Evolutionary conservation across 2,329 filamentous ascomycete species (phyloP).

Genomic region (Fusarium nodosum): DNA sequence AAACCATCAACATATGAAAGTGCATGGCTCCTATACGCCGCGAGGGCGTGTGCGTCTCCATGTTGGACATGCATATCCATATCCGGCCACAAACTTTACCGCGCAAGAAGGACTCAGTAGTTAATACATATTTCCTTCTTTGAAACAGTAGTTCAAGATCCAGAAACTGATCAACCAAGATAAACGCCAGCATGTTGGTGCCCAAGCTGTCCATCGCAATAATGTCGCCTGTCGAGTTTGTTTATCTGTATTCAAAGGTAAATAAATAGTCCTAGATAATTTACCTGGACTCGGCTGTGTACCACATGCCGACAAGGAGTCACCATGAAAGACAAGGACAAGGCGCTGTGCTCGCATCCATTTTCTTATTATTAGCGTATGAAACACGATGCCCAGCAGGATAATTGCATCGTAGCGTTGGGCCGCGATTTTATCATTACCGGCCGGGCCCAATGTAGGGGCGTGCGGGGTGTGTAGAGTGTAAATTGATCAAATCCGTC

Average conservation of each 20-base stretch:
- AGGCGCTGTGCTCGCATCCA: conserved; percentile 26
- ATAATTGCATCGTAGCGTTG: conserved; percentile 46
- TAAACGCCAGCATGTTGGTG: conserved; percentile 22
- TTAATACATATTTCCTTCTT: not conserved
- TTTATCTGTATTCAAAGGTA: conserved; percentile 32
- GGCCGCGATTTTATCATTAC: conserved; percentile 49
- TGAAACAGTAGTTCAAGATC: conserved; percentile 24
- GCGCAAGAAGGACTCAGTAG: conserved; percentile 8
- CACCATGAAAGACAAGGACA: conserved; percentile 38
- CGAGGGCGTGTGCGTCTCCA: conserved; percentile 38
- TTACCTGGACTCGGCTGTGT: conserved; percentile 43
- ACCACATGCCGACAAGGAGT: conserved; percentile 46
- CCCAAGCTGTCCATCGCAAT: conserved; percentile 31
- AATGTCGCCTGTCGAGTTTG: conserved; percentile 24
- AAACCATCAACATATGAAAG: conserved; percentile 40
- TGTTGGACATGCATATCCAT: conserved; percentile 35
- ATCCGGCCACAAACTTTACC: conserved; percentile 14
- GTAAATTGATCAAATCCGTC: conserved; percentile 25
- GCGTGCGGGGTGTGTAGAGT: conserved; percentile 37
- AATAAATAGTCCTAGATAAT: conserved; percentile 46
- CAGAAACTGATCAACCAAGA: conserved; percentile 15
- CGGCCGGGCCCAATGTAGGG: conserved; percentile 42
- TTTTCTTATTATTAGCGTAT: conserved; percentile 49
- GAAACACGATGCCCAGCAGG: conserved; percentile 49
- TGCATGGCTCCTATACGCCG: conserved; percentile 35